Percentiles rank a stretch among this genome's conserved stretches.
Evolutionary conservation across 306 rosid species (phyloP).

Genomic region (Purshia tridentata): DNA sequence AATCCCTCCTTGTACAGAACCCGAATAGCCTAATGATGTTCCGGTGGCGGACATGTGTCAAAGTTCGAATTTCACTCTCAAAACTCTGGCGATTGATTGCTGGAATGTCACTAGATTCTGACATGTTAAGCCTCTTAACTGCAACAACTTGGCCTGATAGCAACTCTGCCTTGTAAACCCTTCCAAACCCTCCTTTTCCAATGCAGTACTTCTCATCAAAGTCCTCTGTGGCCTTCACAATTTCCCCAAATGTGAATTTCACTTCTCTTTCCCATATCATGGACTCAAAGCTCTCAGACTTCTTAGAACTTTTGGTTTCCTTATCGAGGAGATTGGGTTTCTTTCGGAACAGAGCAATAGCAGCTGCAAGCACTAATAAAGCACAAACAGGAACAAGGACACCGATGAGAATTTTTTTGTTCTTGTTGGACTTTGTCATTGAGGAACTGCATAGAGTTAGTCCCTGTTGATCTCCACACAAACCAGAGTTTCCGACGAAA

Average conservation of each 20-base stretch:
- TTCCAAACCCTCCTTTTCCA: slow-evolving; percentile 76
- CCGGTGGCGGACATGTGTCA: slow-evolving; percentile 63
- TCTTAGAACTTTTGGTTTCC: slow-evolving; percentile 26
- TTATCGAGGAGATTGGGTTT: slow-evolving; percentile 24
- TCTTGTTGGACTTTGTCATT: slow-evolving; percentile 25
- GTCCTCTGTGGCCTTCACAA: slow-evolving; percentile 55
- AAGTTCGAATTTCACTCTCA: slow-evolving; percentile 53
- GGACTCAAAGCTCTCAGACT: slow-evolving; percentile 6
- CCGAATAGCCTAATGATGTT: slow-evolving; percentile 68
- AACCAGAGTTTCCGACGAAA: slow-evolving; percentile 47
- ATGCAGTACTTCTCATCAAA: slow-evolving; percentile 57
- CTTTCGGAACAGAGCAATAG: slow-evolving; percentile 14
- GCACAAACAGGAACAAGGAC: slow-evolving; percentile 43
- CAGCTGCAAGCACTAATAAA: slow-evolving; percentile 26
- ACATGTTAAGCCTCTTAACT: slow-evolving; percentile 48
- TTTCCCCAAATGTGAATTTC: slow-evolving; percentile 50
- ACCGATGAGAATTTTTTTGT: slow-evolving; percentile 38
- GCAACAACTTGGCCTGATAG: slow-evolving; percentile 48
- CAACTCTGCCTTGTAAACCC: slow-evolving; percentile 53
- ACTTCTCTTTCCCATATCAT: slow-evolving; percentile 50
- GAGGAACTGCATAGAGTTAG: slow-evolving; percentile 30
- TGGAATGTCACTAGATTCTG: slow-evolving; percentile 45
- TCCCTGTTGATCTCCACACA: slow-evolving; percentile 52
- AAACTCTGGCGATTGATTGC: slow-evolving; percentile 44
- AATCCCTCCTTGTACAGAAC: slow-evolving; percentile 45